Percentiles rank a stretch among this genome's conserved stretches.
phyloP scores from a whole-genome alignment of 2,329 filamentous ascomycete genomes.

The Microsporum canis region DNA sequence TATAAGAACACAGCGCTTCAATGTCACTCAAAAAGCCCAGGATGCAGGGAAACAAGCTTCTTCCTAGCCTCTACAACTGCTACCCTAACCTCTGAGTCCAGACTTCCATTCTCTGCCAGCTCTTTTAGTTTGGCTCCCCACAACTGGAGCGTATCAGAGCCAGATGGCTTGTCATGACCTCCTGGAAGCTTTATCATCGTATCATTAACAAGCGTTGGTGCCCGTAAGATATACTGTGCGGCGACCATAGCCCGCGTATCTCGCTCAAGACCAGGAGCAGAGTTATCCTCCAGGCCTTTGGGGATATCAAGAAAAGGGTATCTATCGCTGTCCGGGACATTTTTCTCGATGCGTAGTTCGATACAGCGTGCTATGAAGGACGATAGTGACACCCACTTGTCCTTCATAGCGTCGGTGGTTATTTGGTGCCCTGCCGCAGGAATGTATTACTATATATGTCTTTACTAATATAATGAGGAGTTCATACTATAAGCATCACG shows the following conservation, averaged over 20 bases:
- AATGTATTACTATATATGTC: background rate
- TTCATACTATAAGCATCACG: background rate
- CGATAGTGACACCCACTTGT: background rate
- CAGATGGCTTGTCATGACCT: background rate
- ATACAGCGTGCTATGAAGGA: background rate
- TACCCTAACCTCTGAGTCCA: background rate
- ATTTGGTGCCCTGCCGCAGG: background rate
- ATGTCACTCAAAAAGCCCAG: background rate
- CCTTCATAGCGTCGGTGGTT: background rate
- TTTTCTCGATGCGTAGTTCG: background rate
- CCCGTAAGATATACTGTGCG: background rate
- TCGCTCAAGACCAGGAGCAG: background rate
- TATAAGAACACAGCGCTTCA: background rate
- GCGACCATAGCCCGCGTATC: slow-evolving; percentile 7
- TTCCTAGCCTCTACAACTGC: background rate
- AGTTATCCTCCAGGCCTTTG: background rate
- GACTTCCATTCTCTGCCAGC: background rate
- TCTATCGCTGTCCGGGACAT: background rate
- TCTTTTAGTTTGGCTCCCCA: background rate
- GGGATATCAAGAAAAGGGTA: background rate
- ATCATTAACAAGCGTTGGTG: background rate
- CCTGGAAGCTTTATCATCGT: background rate
- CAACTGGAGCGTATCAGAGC: background rate
- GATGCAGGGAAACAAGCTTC: background rate
- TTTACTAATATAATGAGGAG: background rate